Base-by-base conservation (phyloP, 352 stramenopile species). In the Phytophthora capsici region DNA sequence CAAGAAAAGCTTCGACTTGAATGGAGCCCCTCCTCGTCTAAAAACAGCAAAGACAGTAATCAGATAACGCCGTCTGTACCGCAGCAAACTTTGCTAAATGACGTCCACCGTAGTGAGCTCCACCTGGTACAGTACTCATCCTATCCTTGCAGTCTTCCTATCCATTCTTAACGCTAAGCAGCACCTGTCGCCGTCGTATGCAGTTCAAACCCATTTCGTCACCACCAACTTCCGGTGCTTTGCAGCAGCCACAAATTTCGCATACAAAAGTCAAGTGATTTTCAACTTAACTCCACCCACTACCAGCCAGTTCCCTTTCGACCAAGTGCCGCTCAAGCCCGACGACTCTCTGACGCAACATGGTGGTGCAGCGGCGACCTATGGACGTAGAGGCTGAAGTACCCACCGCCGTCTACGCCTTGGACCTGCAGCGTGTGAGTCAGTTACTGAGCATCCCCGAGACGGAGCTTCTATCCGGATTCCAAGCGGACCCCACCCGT, bases 371-470 rank as follows among this genome's bases (percentile, higher is more conserved):
- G 10, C 77, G 71, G 37, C 77, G 77, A 51, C 74, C 77, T 1
- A 71, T 80, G 61, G 77, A 84, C 60, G 69, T 89, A 36, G 66
- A 87, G 60, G 73, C 80, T 37, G 80, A 89, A 28, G 71, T 89
- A 50, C 80, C 80, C 22, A 76, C 77, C 17, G 71, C 67, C 49
- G 77, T 89, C 23, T 89, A 89, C 64, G 75, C 80, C 37, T 61
- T 89, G 28, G 75, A 86, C 46, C 70, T 89, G 46, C 56, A 70
- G 57, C 69, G 75, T 6, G 75, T 89, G 57, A 86, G 77, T 41
- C 66, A 80, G 28, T 64, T 89, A 37, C 71, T 84, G 25, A 38
- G 43, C 45, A 86, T 89, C 62, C 76, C 73, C 28, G 71, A 85
- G 65, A 55, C 56, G 28, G 80, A 89, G 55, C 63, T 89, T 25